Percentiles rank a stretch among this genome's conserved stretches.
Evolutionary conservation across 192 early-diverging fungal species (phyloP).

Genomic region (Martensiomyces pterosporus): DNA sequence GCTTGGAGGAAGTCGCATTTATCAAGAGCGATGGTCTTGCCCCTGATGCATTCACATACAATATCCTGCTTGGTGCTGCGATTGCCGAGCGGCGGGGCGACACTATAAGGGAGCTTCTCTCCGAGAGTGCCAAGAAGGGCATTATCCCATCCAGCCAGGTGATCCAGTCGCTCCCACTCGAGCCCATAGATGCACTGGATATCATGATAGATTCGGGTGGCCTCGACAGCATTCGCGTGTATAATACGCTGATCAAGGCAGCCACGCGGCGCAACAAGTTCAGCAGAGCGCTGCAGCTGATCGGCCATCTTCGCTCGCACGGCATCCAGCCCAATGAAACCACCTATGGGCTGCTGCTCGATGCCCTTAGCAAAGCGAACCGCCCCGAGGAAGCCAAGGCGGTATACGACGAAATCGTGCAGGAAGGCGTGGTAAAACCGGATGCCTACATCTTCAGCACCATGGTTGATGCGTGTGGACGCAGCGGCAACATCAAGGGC

Average conservation of each 20-base stretch:
- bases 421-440: constrained; percentile 12
- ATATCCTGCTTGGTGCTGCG: constrained; percentile 22
- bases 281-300: constrained; percentile 21
- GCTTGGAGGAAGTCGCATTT: constrained; percentile 21
- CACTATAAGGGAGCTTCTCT: constrained; percentile 13
- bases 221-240: constrained; percentile 26
- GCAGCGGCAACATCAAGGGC: constrained; percentile 19
- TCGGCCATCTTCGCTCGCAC: constrained; percentile 30
- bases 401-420: constrained; percentile 24
- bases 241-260: constrained; percentile 36
- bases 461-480: constrained; percentile 43
- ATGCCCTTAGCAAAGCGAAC: constrained; percentile 40
- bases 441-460: constrained; percentile 37
- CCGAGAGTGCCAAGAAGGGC: constrained; percentile 9
- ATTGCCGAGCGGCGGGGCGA: constrained; percentile 18
- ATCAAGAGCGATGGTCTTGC: constrained; percentile 32
- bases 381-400: constrained; percentile 29
- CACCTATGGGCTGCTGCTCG: constrained; percentile 45
- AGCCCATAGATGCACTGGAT: constrained; percentile 21
- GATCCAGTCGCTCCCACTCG: constrained; percentile 18
- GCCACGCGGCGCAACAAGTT: constrained; percentile 36
- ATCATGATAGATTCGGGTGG: constrained; percentile 12
- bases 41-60: constrained; percentile 26
- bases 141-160: constrained; percentile 23
- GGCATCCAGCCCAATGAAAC: constrained; percentile 23